Base-by-base conservation (phyloP, 495 filamentous ascomycete genomes). In the Lophiotrema nucula region DNA sequence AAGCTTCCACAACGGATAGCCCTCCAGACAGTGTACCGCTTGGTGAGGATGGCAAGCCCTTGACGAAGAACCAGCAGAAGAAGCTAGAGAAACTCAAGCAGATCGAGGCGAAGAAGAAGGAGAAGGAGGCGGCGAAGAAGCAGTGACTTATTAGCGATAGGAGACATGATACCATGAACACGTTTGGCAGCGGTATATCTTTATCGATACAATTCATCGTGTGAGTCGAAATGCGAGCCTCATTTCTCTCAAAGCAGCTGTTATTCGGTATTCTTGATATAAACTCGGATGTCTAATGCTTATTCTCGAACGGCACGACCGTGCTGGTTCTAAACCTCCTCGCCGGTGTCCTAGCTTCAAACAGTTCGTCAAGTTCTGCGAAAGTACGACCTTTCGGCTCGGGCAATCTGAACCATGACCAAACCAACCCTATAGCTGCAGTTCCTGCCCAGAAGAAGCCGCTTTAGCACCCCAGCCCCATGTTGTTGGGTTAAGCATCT, bases 401-500 rank as follows among this genome's bases (percentile, higher is more conserved):
- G 0, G 87, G 87, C 0, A 90, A 77, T 3, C 87, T 80, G 77
- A 88, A 88, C 70, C 81, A 90, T 0, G 80, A 79, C 69, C 88
- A 90, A 3, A 88, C 69, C 55, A 89, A 81, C 69, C 84, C 88
- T 24, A 83, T 68, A 72, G 87, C 87, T 68, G 84, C 87, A 50
- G 82, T 81, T 0, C 83, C 85, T 10, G 78, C 85, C 86, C 85
- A 92, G 76, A 90, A 88, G 71, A 92, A 88, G 18, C 85, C n/a
- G 86, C 76, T 53, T 80, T 88, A 62, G 86, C 88, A 28, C 78
- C 73, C 87, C 85, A 90, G 69, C 88, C 65, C 86, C 88, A 89
- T 0, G 81, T 85, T 0, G 70, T 73, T 0, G 85, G 84, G 71
- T 89, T 90, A 25, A 90, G 72, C 85, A 46, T 46, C 5, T 25